A percentile compares a stretch with the other conserved stretches of the same genome.
phyloP scores from a whole-genome alignment of 192 early-diverging fungal species.

The Phycomyces blakesleeanus region DNA sequence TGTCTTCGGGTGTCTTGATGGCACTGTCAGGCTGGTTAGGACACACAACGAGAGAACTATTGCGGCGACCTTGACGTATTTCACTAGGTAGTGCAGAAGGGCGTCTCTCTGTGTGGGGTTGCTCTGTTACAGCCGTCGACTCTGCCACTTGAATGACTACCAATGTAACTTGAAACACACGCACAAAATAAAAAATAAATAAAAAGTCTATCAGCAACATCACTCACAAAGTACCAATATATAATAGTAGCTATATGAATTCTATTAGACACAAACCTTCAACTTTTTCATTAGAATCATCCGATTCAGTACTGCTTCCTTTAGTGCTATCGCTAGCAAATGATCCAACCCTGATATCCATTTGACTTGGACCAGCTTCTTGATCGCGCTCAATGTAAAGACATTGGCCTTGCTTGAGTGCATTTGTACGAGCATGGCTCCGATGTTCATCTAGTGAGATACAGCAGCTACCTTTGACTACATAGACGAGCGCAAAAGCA shows the following conservation, averaged over 20 bases:
- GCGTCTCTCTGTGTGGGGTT: not conserved
- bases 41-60: not conserved
- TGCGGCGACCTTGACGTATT: not conserved
- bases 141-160: conserved; percentile 15
- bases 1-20: not conserved
- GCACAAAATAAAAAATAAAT: no score
- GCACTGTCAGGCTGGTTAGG: conserved; percentile 1
- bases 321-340: not conserved
- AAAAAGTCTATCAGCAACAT: not conserved
- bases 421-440: conserved; percentile 13
- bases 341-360: conserved; percentile 16
- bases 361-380: conserved; percentile 42
- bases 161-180: conserved; percentile 16
- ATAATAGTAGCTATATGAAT: conserved; percentile 2
- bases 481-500: conserved; percentile 51
- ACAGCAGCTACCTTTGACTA: conserved; percentile 42
- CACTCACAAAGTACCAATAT: not conserved
- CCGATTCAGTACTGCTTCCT: no score
- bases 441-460: conserved; percentile 21
- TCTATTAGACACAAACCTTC: no score
- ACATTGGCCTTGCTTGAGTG: conserved; percentile 40
- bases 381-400: conserved; percentile 52
- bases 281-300: no score
- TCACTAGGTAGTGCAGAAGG: not conserved
- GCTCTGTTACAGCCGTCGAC: not conserved